phyloP scores from a whole-genome alignment of 192 early-diverging fungal genomes.

The Neocallimastix lanati region DNA sequence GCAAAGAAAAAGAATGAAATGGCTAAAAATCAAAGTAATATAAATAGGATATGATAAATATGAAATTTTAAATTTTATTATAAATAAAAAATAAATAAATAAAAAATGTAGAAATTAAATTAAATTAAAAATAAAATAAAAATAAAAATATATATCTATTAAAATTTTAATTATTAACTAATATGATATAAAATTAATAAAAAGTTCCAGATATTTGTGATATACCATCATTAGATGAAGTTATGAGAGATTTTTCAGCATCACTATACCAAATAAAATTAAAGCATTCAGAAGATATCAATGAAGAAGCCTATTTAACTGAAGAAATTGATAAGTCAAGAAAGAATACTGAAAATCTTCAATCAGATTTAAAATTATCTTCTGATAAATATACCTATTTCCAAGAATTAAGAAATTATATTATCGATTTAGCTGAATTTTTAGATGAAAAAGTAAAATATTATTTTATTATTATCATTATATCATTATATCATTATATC shows the following conservation, averaged over 20 bases:
- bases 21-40: background rate
- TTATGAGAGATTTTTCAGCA: background rate
- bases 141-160: no score
- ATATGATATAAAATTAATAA: background rate
- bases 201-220: background rate
- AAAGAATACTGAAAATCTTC: constrained; percentile 8
- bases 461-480: no score
- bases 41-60: no score
- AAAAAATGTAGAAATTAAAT: no score
- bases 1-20: background rate
- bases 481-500: no score
- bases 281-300: background rate
- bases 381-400: constrained; percentile 13
- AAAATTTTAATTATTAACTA: no score
- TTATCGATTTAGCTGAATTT: constrained; percentile 16
- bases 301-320: constrained; percentile 10
- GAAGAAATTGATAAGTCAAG: constrained; percentile 2
- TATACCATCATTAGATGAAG: background rate
- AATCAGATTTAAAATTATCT: constrained; percentile 2
- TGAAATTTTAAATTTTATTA: no score
- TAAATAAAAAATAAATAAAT: no score
- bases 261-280: background rate
- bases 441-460: constrained; percentile 14
- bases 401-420: constrained; percentile 13
- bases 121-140: no score